Conservation (phyloP, 129 eudicot species). For the Silybum marianum region DNA sequence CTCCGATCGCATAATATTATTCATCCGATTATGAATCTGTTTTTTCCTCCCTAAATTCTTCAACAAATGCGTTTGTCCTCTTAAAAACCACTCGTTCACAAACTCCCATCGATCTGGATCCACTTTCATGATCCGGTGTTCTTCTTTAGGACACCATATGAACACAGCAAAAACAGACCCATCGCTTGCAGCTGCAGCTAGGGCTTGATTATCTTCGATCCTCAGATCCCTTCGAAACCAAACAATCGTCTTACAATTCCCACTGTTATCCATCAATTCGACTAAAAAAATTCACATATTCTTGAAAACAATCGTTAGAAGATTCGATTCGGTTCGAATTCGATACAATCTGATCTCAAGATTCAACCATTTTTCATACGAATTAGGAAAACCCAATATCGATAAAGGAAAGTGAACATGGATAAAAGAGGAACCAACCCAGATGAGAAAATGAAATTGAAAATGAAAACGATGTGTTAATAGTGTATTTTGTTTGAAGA, state of each 20-base stretch:
- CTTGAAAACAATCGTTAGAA: not conserved
- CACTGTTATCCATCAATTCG: slow-evolving; percentile 30
- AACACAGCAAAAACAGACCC: slow-evolving; percentile 77
- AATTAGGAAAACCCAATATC: slow-evolving; percentile 3
- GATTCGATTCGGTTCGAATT: not conserved
- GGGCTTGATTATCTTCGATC: slow-evolving; percentile 92
- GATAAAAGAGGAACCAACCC: slow-evolving; percentile 3
- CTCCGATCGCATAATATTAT: not conserved
- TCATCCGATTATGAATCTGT: slow-evolving; percentile 23
- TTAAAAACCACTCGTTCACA: slow-evolving; percentile 73
- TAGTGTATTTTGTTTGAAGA: slow-evolving; percentile 13
- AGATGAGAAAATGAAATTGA: slow-evolving; percentile 2
- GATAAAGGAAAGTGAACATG: not conserved
- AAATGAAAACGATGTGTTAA: no score
- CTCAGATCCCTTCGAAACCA: slow-evolving; percentile 99
- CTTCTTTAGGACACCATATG: slow-evolving; percentile 97
- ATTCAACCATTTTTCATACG: not conserved
- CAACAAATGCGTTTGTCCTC: slow-evolving; percentile 60
- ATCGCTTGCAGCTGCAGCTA: slow-evolving; percentile 87
- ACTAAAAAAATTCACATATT: slow-evolving; percentile 1
- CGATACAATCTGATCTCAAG: slow-evolving; percentile 16
- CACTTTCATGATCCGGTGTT: slow-evolving; percentile 77
- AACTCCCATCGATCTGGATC: slow-evolving; percentile 85
- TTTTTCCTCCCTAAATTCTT: slow-evolving; percentile 49
- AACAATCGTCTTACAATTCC: slow-evolving; percentile 58